phyloP scores from a whole-genome alignment of 2,329 filamentous ascomycete genomes.

The Alternaria sp. region DNA sequence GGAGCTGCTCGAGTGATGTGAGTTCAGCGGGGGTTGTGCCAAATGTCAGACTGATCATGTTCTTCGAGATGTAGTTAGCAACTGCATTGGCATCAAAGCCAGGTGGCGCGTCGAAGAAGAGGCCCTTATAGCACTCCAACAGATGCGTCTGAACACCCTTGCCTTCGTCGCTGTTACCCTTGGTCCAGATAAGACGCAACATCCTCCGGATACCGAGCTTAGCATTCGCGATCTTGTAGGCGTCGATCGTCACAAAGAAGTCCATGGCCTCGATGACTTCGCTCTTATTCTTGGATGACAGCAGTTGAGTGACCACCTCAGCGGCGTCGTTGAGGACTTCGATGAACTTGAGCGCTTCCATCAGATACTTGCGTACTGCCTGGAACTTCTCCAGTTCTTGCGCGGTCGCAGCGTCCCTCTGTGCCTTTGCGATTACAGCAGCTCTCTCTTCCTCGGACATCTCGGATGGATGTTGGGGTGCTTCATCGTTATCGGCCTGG shows the following conservation, averaged over 20 bases:
- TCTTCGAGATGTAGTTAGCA: slow-evolving; percentile 93
- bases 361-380: slow-evolving; percentile 86
- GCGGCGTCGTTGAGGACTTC: slow-evolving; percentile 87
- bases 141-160: slow-evolving; percentile 97
- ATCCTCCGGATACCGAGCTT: slow-evolving; percentile 92
- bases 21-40: slow-evolving; percentile 93
- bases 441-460: slow-evolving; percentile 82
- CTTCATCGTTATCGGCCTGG: slow-evolving; percentile 63
- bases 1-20: slow-evolving; percentile 90
- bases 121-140: slow-evolving; percentile 92
- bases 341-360: slow-evolving; percentile 93
- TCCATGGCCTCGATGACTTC: slow-evolving; percentile 99
- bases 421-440: slow-evolving; percentile 76
- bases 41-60: slow-evolving; percentile 99
- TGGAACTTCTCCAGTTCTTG: slow-evolving; percentile 88
- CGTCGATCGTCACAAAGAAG: slow-evolving; percentile 93
- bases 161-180: slow-evolving; percentile 98
- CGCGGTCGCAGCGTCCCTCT: slow-evolving; percentile 85
- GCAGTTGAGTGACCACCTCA: slow-evolving; percentile 79
- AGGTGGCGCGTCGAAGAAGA: slow-evolving; percentile 95
- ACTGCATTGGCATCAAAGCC: slow-evolving; percentile 87
- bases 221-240: slow-evolving; percentile 94
- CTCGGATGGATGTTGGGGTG: slow-evolving; percentile 61
- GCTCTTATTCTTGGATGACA: slow-evolving; percentile 95
- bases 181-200: slow-evolving; percentile 98